Conservation (phyloP, 441 rosid genomes). For the Erodium moschatum region DNA sequence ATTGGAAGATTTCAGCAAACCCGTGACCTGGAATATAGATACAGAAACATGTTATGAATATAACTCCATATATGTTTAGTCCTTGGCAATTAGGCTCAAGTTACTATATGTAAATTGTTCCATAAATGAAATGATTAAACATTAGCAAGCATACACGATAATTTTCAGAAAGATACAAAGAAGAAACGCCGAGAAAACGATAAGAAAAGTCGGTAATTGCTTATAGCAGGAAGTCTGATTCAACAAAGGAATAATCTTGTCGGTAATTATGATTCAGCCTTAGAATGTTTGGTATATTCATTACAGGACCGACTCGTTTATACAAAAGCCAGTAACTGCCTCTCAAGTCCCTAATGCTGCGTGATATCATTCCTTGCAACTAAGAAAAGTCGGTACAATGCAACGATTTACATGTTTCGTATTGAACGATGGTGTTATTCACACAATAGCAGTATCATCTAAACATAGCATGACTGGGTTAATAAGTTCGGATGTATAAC, state of each 20-base stretch:
- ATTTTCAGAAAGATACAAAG: too few species aligned
- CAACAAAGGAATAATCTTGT: neutral
- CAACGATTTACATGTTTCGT: neutral
- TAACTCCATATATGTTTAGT: too few species aligned
- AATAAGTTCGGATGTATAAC: neutral
- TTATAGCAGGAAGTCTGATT: slow-evolving; percentile 1
- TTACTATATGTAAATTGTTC: too few species aligned
- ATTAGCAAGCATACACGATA: too few species aligned
- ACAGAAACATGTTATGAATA: too few species aligned
- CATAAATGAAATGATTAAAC: too few species aligned
- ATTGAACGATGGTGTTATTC: too few species aligned
- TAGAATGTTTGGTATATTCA: neutral
- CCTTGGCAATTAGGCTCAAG: too few species aligned
- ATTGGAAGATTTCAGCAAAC: too few species aligned
- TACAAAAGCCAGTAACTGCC: neutral
- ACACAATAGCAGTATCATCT: neutral
- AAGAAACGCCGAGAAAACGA: too few species aligned
- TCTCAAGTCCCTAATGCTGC: neutral
- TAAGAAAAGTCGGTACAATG: neutral
- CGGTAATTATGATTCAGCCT: neutral
- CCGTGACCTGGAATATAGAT: too few species aligned
- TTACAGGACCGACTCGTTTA: neutral
- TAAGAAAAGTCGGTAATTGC: neutral
- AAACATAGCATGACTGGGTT: neutral
- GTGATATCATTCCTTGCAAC: neutral